These are phyloP conservation scores for Crassisporium funariophilum DNA, from an alignment of 768 basidiomycete species.

Conservation along the genomic window DNA sequence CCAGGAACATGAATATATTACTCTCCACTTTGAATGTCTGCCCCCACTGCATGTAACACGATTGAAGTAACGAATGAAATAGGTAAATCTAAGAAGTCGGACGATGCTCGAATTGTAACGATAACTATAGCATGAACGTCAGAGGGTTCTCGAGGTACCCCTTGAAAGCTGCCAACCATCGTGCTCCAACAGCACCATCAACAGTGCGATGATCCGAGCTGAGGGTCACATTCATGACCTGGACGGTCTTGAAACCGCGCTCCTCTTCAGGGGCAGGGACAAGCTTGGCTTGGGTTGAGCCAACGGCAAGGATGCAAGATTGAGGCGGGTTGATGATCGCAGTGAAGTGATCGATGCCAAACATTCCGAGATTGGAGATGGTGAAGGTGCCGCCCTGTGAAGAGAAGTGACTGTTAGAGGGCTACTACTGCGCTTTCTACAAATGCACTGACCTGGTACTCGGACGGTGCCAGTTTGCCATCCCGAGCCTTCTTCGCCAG, in stretches of 20 bases:
- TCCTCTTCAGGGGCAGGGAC: constrained; percentile 87
- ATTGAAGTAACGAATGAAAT: background rate
- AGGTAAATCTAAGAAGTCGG: constrained; percentile 9
- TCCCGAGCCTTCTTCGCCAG: constrained; percentile 96
- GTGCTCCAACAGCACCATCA: constrained; percentile 93
- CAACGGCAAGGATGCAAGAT: constrained; percentile 96
- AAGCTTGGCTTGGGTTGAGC: constrained; percentile 82
- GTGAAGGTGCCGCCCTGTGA: constrained; percentile 94
- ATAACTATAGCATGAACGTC: constrained; percentile 87
- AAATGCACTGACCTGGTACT: constrained; percentile 77
- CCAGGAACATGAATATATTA: too few relatives aligned
- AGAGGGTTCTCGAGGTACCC: constrained; percentile 96
- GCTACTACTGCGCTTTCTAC: constrained; percentile 6
- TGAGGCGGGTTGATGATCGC: constrained; percentile 99
- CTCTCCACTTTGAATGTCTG: too few relatives aligned
- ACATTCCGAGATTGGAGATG: constrained; percentile 99
- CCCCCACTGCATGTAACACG: too few relatives aligned
- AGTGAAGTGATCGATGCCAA: constrained; percentile 91
- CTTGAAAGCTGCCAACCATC: constrained; percentile 93
- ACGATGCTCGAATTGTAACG: background rate
- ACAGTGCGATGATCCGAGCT: constrained; percentile 95
- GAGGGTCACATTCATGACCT: constrained; percentile 94
- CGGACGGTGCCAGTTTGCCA: constrained; percentile 90
- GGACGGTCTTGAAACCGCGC: constrained; percentile 91
- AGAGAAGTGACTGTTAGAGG: background rate